These are phyloP conservation scores for Colletotrichum tabaci DNA, from an alignment of 2,329 filamentous ascomycete genomes.

Conservation along the genomic window DNA sequence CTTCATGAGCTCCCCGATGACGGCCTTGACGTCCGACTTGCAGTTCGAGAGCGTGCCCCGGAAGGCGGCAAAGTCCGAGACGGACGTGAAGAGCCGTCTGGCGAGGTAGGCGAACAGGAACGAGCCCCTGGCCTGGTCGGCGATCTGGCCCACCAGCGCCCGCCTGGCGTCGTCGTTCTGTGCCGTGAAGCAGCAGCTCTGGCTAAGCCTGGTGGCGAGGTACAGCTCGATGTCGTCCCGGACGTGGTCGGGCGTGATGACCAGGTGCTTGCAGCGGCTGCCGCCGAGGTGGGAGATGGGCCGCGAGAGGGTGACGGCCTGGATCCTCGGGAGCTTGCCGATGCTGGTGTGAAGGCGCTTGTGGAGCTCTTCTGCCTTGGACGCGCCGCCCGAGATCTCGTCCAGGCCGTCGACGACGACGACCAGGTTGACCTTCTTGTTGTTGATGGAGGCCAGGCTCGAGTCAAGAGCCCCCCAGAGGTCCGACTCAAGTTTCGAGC, in stretches of 20 bases:
- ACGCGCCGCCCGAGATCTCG: constrained; percentile 48
- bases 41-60: constrained; percentile 45
- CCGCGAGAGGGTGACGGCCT: constrained; percentile 55
- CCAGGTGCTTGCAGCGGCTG: constrained; percentile 49
- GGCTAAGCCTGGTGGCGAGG: constrained; percentile 46
- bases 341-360: constrained; percentile 50
- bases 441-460: constrained; percentile 51
- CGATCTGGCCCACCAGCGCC: constrained; percentile 50
- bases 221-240: constrained; percentile 53
- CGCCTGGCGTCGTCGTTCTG: constrained; percentile 37
- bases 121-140: constrained; percentile 52
- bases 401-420: constrained; percentile 57
- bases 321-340: constrained; percentile 47
- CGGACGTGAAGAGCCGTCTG: constrained; percentile 46
- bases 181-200: constrained; percentile 42
- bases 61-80: constrained; percentile 45
- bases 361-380: constrained; percentile 48
- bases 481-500: constrained; percentile 47
- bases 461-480: constrained; percentile 54
- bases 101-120: constrained; percentile 57
- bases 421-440: constrained; percentile 48
- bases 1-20: constrained; percentile 47
- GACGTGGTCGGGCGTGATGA: constrained; percentile 51
- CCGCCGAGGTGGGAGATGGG: constrained; percentile 50
- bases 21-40: constrained; percentile 46